Base-by-base conservation (phyloP, 2,329 filamentous ascomycete genomes). In the Penicillium sp. region DNA sequence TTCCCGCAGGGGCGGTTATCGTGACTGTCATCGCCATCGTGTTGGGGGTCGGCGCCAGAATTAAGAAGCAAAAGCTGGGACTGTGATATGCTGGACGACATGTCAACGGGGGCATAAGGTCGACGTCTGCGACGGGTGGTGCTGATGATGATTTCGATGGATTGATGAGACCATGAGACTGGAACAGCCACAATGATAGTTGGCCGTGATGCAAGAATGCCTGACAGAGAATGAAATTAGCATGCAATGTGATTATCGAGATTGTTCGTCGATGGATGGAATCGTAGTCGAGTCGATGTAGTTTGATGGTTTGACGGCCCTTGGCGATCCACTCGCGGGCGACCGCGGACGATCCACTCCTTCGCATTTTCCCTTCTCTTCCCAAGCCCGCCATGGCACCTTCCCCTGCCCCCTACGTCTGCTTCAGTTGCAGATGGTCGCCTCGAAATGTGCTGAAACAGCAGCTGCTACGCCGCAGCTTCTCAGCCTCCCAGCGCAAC, bases 31-130 rank as follows among this genome's bases (percentile, higher is more conserved):
- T 83, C 9, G 61, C 96, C 25, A 72, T 88, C 19, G 58, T 93
- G 7, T 55, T 80, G 14, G 91, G 93, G 0, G 68, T 94, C 11
- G 74, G 85, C 43, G 84, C 90, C 6, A 78, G 91, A 48, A 81
- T 96, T 47, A 86, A 88, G 72, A 80, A 84, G 70, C 77, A 80
- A 47, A 97, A 97, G 73, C 72, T 96, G 42, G 87, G 87, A 6
- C 21, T 55, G 9, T 39, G 30, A 43, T 27, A n/a, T n/a, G n/a
- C n/a, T n/a, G n/a, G n/a, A n/a, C n/a, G n/a, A n/a, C n/a, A n/a
- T n/a, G n/a, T n/a, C n/a, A n/a, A n/a, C n/a, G n/a, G n/a, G n/a
- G n/a, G n/a, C n/a, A n/a, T n/a, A n/a, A n/a, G n/a, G n/a, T n/a
- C n/a, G n/a, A n/a, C n/a, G n/a, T n/a, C n/a, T n/a, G n/a, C n/a